Conservation (phyloP, 805 yeast species). For the Yarrowia sp. region DNA sequence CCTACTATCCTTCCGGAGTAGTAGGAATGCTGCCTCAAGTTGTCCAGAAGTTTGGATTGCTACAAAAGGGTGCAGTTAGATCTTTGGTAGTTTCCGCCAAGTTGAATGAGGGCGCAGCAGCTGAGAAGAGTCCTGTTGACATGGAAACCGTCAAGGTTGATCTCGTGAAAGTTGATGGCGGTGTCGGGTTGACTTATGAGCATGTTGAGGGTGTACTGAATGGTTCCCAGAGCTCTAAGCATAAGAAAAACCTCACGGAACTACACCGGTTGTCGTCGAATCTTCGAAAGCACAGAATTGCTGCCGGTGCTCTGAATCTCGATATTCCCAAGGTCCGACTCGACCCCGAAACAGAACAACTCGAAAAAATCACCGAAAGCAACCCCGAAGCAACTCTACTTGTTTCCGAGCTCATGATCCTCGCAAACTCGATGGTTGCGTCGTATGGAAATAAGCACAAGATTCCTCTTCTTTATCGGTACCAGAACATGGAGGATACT, state of each 20-base stretch:
- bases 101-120: background rate
- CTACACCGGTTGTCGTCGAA: slow-evolving; percentile 50
- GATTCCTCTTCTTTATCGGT: slow-evolving; percentile 47
- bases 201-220: slow-evolving; percentile 63
- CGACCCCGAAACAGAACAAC: slow-evolving; percentile 34
- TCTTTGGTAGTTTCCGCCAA: slow-evolving; percentile 16
- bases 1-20: slow-evolving; percentile 73
- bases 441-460: slow-evolving; percentile 42
- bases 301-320: slow-evolving; percentile 54
- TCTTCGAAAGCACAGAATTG: slow-evolving; percentile 49
- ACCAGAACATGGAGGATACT: slow-evolving; percentile 42
- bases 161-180: slow-evolving; percentile 44
- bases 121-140: slow-evolving; percentile 1
- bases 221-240: slow-evolving; percentile 38
- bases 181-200: slow-evolving; percentile 58
- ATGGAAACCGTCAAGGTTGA: slow-evolving; percentile 48
- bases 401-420: slow-evolving; percentile 85
- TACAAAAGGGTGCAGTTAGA: slow-evolving; percentile 16
- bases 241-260: slow-evolving; percentile 51
- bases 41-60: slow-evolving; percentile 19
- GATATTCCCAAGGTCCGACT: slow-evolving; percentile 40
- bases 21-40: slow-evolving; percentile 72
- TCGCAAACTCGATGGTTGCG: slow-evolving; percentile 63
- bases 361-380: slow-evolving; percentile 45
- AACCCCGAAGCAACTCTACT: slow-evolving; percentile 62